These are phyloP conservation scores for Capniomyces stellatus DNA, from an alignment of 371 early-diverging fungal species.

Conservation along the genomic window DNA sequence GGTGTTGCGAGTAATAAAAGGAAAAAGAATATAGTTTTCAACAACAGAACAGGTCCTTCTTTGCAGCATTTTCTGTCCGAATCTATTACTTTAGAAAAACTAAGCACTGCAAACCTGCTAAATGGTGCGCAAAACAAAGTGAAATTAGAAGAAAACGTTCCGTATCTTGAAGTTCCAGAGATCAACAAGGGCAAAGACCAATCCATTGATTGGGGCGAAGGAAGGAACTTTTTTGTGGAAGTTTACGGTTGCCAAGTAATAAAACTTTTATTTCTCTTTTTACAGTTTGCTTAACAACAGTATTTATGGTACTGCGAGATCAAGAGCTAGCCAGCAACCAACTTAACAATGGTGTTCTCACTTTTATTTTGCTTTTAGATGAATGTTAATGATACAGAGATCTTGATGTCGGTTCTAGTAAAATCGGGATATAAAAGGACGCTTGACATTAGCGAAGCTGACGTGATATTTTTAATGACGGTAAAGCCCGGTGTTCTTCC, in stretches of 20 bases:
- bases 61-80: constrained; percentile 39
- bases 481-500: background rate
- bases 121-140: too few species aligned
- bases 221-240: constrained; percentile 36
- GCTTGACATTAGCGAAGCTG: constrained; percentile 31
- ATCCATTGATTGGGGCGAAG: constrained; percentile 26
- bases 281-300: background rate
- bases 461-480: constrained; percentile 56
- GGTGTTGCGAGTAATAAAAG: background rate
- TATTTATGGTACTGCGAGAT: background rate
- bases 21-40: constrained; percentile 28
- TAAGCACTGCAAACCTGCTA: too few species aligned
- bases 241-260: constrained; percentile 71
- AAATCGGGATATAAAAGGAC: constrained; percentile 48
- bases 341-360: too few species aligned
- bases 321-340: constrained; percentile 7
- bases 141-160: too few species aligned
- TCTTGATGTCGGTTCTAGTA: constrained; percentile 52
- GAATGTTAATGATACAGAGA: constrained; percentile 65
- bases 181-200: too few species aligned
- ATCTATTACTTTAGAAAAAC: constrained; percentile 9
- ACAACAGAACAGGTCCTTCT: constrained; percentile 40
- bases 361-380: constrained; percentile 59
- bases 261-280: background rate
- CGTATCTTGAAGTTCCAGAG: constrained; percentile 33